A percentile compares a stretch with the other conserved stretches of the same genome.
phyloP scores from a whole-genome alignment of 352 stramenopile species.

The Globisporangium nunn region DNA sequence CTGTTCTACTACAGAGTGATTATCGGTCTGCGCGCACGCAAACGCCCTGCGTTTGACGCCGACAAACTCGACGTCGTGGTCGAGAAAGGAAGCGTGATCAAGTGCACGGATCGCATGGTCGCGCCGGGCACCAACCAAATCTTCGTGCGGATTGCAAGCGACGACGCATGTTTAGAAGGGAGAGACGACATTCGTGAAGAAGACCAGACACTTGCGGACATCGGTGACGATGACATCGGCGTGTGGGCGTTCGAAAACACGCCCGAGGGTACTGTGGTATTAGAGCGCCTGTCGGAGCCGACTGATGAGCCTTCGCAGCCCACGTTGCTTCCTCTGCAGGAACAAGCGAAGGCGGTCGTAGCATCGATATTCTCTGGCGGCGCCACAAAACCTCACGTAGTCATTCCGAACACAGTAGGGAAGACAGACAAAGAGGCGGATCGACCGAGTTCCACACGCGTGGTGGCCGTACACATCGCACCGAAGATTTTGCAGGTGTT shows the following conservation, averaged over 20 bases:
- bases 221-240: conserved; percentile 14
- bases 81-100: conserved; percentile 45
- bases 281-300: conserved; percentile 56
- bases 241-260: conserved; percentile 70
- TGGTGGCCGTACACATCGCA: conserved; percentile 15
- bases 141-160: conserved; percentile 36
- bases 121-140: conserved; percentile 55
- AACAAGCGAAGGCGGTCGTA: conserved; percentile 66
- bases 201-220: neutral
- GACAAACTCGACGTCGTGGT: conserved; percentile 46
- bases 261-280: conserved; percentile 38
- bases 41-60: conserved; percentile 36
- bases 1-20: conserved; percentile 63
- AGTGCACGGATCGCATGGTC: conserved; percentile 43
- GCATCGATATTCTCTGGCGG: conserved; percentile 48
- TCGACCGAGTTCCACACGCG: conserved; percentile 1
- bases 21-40: conserved; percentile 37
- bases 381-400: neutral
- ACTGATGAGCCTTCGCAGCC: conserved; percentile 16
- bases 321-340: conserved; percentile 29
- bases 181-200: conserved; percentile 1
- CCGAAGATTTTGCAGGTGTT: conserved; percentile 59
- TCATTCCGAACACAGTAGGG: too few species aligned
- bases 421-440: neutral
- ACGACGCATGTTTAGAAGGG: conserved; percentile 6